Evolutionary conservation across 2,329 filamentous ascomycete genomes (phyloP).

Genomic region (Colletotrichum plurivorum): DNA sequence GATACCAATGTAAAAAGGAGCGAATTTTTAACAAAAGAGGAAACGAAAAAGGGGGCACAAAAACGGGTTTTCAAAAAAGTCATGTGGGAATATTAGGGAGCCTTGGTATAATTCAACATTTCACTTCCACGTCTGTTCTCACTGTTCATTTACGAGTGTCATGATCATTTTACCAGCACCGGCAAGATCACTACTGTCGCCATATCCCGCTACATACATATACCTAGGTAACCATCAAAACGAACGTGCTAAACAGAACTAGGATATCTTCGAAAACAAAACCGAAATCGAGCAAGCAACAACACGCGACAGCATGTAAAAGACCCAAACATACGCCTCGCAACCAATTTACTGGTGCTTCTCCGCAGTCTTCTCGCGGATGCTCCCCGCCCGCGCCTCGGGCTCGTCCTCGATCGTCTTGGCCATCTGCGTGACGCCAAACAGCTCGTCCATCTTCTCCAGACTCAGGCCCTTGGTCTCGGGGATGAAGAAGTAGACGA

Average conservation of each 20-base stretch:
- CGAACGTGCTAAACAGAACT: not conserved
- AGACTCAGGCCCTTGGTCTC: slow-evolving; percentile 78
- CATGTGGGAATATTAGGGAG: slow-evolving; percentile 12
- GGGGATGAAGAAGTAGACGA: slow-evolving; percentile 77
- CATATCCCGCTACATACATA: no score
- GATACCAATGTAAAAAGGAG: slow-evolving; percentile 28
- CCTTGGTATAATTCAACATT: slow-evolving; percentile 32
- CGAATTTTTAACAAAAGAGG: slow-evolving; percentile 12
- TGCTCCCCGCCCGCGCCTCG: slow-evolving; percentile 52
- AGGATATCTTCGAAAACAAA: not conserved
- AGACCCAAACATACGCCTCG: no score
- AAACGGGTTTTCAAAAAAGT: slow-evolving; percentile 12
- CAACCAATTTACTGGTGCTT: not conserved
- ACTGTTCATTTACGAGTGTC: not conserved
- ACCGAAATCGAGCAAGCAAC: not conserved
- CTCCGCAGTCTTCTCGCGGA: slow-evolving; percentile 54
- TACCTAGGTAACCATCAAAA: not conserved
- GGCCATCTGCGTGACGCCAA: slow-evolving; percentile 68
- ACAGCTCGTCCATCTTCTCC: slow-evolving; percentile 77
- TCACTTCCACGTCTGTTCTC: slow-evolving; percentile 10
- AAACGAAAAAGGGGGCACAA: slow-evolving; percentile 13
- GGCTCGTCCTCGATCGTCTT: slow-evolving; percentile 50
- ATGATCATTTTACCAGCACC: no score
- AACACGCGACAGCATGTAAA: no score
- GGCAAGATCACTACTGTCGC: no score